Evolutionary conservation across 306 rosid genomes (phyloP), one percentile per base, ranked within the genome.

Genomic region (Quillaja saponaria): DNA sequence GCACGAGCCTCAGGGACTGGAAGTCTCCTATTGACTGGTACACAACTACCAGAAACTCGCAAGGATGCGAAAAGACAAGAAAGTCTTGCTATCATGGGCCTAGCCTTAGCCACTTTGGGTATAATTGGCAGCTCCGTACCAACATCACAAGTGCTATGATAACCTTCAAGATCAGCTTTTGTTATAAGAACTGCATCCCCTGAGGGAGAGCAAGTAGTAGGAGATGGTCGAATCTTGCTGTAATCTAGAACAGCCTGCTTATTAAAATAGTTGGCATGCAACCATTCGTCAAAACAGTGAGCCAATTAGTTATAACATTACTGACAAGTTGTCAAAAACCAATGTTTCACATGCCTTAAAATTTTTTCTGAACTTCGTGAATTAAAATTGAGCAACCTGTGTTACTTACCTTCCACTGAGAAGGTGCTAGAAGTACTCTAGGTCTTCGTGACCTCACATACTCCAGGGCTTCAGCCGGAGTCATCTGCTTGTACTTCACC

Each of bases 161-260:
- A 92, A 25, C 96, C 96, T 77, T 92, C 98, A 47, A 92, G 95
- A 74, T 92, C 98, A 37, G 79, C 98, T 83, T 86, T 82, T 61
- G 96, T 92, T 56, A 92, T 86, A 48, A 88, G 71, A 49, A 92
- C 96, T 45, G 85, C 90, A 67, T 92, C 98, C 58, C 94, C 83
- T 6, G 96, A 83, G 66, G 94, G 88, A 28, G 94, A 88, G 72
- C 37, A 55, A 14, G 87, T 40, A 50, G 69, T 42, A n/a, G 87
- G 56, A 69, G 63, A 61, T 19, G 75, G 72, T 52, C 55, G 21
- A 28, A 21, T 54, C 53, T 73, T 79, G 81, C 85, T 76, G 68
- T 78, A 92, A 41, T 86, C 80, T 78, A 82, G 87, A 84, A 88
- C 98, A 66, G 96, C 98, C 98, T 92, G 90, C 31, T 55, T 50